phyloP scores from a whole-genome alignment of 768 basidiomycete genomes.

The Psilocybe sp. region DNA sequence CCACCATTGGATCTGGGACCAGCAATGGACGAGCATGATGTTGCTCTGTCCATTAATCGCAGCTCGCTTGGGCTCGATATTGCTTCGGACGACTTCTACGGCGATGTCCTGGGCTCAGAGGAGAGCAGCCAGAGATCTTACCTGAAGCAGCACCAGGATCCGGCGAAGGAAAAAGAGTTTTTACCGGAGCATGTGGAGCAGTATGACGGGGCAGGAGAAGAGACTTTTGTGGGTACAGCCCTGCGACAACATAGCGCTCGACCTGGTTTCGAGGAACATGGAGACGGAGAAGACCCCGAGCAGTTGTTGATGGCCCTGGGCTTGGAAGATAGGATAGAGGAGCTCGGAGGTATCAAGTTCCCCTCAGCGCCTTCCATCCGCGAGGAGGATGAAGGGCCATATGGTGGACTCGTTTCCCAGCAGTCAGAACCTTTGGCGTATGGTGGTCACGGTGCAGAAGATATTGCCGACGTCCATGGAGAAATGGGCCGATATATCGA shows the following conservation, averaged over 20 bases:
- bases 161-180: too few species aligned
- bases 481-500: too few species aligned
- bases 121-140: background rate
- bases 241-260: too few species aligned
- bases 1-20: slow-evolving; percentile 11
- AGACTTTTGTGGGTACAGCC: too few species aligned
- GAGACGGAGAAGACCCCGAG: slow-evolving; percentile 8
- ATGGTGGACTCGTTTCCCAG: too few species aligned
- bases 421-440: too few species aligned
- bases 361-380: background rate
- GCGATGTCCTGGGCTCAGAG: background rate
- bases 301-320: slow-evolving; percentile 8
- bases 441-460: background rate
- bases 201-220: too few species aligned
- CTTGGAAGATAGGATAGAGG: slow-evolving; percentile 10
- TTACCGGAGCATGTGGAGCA: too few species aligned
- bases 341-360: slow-evolving; percentile 6
- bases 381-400: background rate
- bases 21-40: background rate
- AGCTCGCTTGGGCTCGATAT: too few species aligned
- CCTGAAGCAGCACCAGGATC: too few species aligned
- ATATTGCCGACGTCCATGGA: background rate
- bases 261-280: background rate
- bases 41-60: background rate
- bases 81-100: too few species aligned